These are phyloP conservation scores for Botrytis galanthina DNA, from an alignment of 2,329 filamentous ascomycete genomes.

Conservation along the genomic window DNA sequence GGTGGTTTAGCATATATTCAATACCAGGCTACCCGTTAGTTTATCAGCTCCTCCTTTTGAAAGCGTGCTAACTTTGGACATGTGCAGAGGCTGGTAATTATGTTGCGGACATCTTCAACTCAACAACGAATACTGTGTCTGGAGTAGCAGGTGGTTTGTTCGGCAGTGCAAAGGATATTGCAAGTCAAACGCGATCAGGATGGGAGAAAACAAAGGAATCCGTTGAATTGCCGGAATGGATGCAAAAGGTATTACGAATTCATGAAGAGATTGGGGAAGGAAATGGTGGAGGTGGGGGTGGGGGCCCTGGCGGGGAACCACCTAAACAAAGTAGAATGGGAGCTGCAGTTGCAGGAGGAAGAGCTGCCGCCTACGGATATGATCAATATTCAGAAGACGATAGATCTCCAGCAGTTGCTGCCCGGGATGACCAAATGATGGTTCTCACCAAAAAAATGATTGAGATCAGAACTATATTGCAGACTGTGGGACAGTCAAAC, in stretches of 20 bases:
- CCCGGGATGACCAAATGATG: constrained; percentile 99
- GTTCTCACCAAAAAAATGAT: constrained; percentile 99
- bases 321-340: constrained; percentile 60
- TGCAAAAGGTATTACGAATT: constrained; percentile 67
- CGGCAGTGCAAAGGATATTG: constrained; percentile 69
- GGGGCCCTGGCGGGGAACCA: constrained; percentile 48
- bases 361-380: constrained; percentile 76
- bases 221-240: constrained; percentile 71
- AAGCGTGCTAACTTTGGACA: background rate
- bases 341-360: constrained; percentile 65
- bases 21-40: constrained; percentile 85
- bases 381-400: constrained; percentile 67
- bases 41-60: background rate
- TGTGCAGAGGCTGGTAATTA: constrained; percentile 69
- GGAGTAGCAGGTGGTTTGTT: constrained; percentile 68
- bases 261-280: constrained; percentile 59
- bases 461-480: constrained; percentile 88
- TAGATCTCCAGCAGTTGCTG: constrained; percentile 61
- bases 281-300: constrained; percentile 34
- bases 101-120: constrained; percentile 71
- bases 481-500: constrained; percentile 88
- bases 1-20: constrained; percentile 89
- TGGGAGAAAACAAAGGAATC: constrained; percentile 83
- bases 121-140: constrained; percentile 69
- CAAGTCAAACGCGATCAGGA: constrained; percentile 73